Conservation (phyloP, 73 alveolate genomes). For the Tetrahymena elliotti region DNA sequence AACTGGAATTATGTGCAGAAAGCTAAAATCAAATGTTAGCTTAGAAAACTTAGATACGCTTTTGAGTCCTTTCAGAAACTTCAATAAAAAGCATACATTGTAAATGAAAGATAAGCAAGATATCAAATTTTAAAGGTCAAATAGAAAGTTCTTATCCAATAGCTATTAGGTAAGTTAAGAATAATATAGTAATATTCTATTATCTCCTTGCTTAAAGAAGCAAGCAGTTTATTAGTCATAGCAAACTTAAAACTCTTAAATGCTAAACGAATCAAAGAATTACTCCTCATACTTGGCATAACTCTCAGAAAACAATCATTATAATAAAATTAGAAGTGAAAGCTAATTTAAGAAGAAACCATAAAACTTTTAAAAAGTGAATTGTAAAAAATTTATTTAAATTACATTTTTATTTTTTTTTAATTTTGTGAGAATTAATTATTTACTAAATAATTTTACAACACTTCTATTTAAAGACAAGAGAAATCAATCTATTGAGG, state of each 20-base stretch:
- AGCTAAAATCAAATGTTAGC: neutral
- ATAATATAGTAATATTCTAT: neutral
- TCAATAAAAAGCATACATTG: neutral
- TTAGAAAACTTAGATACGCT: neutral
- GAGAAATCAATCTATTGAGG: neutral
- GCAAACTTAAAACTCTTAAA: neutral
- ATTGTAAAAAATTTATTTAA: neutral
- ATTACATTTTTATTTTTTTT: neutral
- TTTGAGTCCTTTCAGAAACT: neutral
- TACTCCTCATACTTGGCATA: neutral
- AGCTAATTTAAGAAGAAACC: neutral
- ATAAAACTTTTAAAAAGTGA: too few relatives aligned
- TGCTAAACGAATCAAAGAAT: neutral
- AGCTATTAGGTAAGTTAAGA: neutral
- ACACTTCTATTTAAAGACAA: neutral
- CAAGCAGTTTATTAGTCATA: neutral
- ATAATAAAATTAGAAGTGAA: neutral
- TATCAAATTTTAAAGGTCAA: neutral
- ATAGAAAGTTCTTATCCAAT: neutral
- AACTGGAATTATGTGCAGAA: neutral
- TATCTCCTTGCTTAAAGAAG: neutral
- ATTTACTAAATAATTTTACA: neutral
- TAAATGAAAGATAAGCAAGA: neutral
- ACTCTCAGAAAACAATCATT: neutral
- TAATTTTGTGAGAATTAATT: neutral